Evolutionary conservation across 371 early-diverging fungal genomes (phyloP), one percentile per base, ranked within the genome.

Genomic region (Mucor irregularis): DNA sequence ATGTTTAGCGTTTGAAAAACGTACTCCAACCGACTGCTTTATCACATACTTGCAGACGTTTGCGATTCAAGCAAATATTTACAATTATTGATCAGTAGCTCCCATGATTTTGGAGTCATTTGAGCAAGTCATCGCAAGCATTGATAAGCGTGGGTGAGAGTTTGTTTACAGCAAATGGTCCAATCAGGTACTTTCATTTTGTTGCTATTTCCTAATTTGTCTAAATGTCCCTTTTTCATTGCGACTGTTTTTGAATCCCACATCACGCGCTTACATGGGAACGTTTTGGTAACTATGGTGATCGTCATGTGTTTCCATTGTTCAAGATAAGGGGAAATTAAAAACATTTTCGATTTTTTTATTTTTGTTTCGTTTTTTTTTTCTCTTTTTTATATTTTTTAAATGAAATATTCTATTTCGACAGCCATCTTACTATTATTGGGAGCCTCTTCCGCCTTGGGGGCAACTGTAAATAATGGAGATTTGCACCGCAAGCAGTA

Each of bases 371-470:
- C 21, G 11, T 51, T 40, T 40, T 40, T 51, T 25, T 29, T 53
- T 43, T 42, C 24, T 53, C 30, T 40, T 39, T 48, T 25, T 31
- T 29, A 19, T 46, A 30, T 26, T 34, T 35, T 46, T 30, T 29
- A 21, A 42, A 61, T 61, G 61, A 61, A 54, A 13, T 55, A 38
- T 29, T 61, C 53, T 22, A 61, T 61, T 17, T 49, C 61, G 10
- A 49, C 49, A 16, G 39, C 61, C 10, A 28, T 61, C 5, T 14
- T 49, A 22, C 35, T 61, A 33, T 46, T 61, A n/a, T 13, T 58
- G 13, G 52, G 52, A 37, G 49, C 38, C 17, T 29, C 55, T 14
- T 34, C 44, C 0, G 19, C 54, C n/a, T 22, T 47, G 3, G 61
- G 43, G 17, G 61, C 56, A 42, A 35, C 37, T 16, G 37, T 49